phyloP scores from a whole-genome alignment of 768 basidiomycete species.

The Leucogyrophana mollusca region DNA sequence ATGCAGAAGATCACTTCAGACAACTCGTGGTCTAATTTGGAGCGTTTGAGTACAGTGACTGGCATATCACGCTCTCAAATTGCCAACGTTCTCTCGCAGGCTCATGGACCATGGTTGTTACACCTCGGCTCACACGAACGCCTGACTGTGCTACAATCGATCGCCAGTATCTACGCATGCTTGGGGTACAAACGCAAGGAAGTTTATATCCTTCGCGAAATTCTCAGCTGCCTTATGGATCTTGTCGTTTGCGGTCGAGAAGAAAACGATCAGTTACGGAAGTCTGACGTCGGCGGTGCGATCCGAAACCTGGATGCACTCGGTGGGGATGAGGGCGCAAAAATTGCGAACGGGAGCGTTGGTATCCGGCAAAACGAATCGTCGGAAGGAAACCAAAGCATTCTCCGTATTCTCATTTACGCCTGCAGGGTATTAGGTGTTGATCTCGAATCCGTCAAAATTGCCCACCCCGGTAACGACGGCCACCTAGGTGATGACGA shows the following conservation, averaged over 20 bases:
- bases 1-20: slow-evolving; percentile 58
- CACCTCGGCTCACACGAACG: slow-evolving; percentile 78
- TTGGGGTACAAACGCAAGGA: slow-evolving; percentile 89
- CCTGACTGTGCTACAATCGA: slow-evolving; percentile 64
- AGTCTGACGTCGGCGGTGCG: slow-evolving; percentile 31
- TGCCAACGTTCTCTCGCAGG: slow-evolving; percentile 59
- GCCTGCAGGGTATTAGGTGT: slow-evolving; percentile 81
- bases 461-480: slow-evolving; percentile 35
- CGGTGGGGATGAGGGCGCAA: slow-evolving; percentile 22
- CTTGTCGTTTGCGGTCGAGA: slow-evolving; percentile 83
- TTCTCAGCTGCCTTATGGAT: slow-evolving; percentile 82
- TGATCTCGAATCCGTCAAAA: slow-evolving; percentile 67
- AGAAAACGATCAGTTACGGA: slow-evolving; percentile 55
- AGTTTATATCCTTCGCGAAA: slow-evolving; percentile 80
- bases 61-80: slow-evolving; percentile 71
- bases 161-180: slow-evolving; percentile 74
- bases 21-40: slow-evolving; percentile 50
- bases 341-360: slow-evolving; percentile 48
- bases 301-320: slow-evolving; percentile 43
- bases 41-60: slow-evolving; percentile 66
- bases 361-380: slow-evolving; percentile 74
- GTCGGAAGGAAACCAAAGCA: slow-evolving; percentile 75
- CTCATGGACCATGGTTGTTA: slow-evolving; percentile 86
- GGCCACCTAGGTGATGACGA: slow-evolving; percentile 20
- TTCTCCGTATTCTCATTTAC: slow-evolving; percentile 72